Conservation (phyloP, 495 filamentous ascomycete genomes). For the Delitschia confertaspora region DNA sequence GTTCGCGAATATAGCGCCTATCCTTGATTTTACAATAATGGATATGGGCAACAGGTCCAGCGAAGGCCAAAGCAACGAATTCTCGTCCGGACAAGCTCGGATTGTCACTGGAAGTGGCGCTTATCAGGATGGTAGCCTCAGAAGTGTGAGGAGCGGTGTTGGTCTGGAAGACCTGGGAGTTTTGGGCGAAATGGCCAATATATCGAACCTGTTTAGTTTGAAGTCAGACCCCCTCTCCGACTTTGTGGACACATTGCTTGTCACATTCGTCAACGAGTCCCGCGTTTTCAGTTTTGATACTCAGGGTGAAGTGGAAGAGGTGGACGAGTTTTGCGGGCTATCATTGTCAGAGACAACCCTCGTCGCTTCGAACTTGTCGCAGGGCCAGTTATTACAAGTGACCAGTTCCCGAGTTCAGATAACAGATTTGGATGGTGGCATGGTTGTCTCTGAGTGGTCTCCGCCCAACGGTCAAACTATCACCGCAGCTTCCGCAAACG, state of each 20-base stretch:
- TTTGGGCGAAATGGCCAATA: constrained; percentile 68
- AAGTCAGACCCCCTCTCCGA: constrained; percentile 42
- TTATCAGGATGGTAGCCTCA: constrained; percentile 72
- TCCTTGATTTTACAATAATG: constrained; percentile 90
- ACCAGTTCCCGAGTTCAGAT: constrained; percentile 55
- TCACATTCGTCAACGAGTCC: constrained; percentile 77
- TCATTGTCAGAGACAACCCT: constrained; percentile 63
- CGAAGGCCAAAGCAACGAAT: constrained; percentile 75
- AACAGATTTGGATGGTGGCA: constrained; percentile 59
- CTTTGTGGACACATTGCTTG: constrained; percentile 60
- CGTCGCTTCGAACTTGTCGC: constrained; percentile 53
- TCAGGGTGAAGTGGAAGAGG: constrained; percentile 76
- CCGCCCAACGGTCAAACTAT: constrained; percentile 52
- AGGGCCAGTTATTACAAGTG: constrained; percentile 65
- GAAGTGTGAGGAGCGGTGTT: constrained; percentile 87
- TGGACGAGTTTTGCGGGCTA: constrained; percentile 64
- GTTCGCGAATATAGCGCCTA: constrained; percentile 76
- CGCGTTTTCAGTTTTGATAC: constrained; percentile 68
- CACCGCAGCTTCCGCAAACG: constrained; percentile 68
- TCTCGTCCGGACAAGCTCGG: constrained; percentile 86
- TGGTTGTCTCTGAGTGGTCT: constrained; percentile 59
- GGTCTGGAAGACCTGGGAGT: constrained; percentile 83
- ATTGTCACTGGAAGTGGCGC: constrained; percentile 89
- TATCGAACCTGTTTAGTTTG: constrained; percentile 60
- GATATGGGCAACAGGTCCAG: constrained; percentile 78